Evolutionary conservation across 768 basidiomycete species (phyloP).

Genomic region (Russula sp.): DNA sequence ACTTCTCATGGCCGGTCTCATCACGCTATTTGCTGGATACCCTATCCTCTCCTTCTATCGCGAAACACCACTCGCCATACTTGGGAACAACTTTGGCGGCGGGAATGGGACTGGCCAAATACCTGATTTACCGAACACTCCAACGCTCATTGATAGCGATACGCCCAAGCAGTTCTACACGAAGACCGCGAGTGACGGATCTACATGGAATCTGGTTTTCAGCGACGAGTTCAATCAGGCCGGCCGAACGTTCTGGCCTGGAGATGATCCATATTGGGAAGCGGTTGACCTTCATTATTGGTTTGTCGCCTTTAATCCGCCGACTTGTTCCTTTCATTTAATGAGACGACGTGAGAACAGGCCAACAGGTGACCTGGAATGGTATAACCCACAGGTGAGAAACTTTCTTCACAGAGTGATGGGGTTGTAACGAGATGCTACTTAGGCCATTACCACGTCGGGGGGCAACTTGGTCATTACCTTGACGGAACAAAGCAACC

Average conservation of each 20-base stretch:
- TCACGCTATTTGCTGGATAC: constrained; percentile 84
- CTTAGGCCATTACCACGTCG: constrained; percentile 64
- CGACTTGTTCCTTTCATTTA: neutral
- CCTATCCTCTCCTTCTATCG: constrained; percentile 68
- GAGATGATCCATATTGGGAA: constrained; percentile 84
- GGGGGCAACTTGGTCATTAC: constrained; percentile 81
- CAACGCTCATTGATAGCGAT: constrained; percentile 67
- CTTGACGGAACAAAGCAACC: constrained; percentile 61
- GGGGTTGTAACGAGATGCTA: constrained; percentile 14
- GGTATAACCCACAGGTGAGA: constrained; percentile 73
- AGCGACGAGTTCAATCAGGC: constrained; percentile 81
- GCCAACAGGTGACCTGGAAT: constrained; percentile 76
- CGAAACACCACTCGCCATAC: constrained; percentile 33
- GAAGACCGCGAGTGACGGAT: constrained; percentile 70
- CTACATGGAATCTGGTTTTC: constrained; percentile 79
- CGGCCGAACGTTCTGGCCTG: constrained; percentile 73
- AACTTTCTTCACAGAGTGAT: constrained; percentile 3
- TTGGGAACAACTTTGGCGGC: constrained; percentile 81
- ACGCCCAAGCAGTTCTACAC: constrained; percentile 61
- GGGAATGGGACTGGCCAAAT: constrained; percentile 88
- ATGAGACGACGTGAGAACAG: constrained; percentile 31
- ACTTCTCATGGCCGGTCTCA: constrained; percentile 60
- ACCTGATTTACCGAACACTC: constrained; percentile 66
- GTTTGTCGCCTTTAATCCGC: constrained; percentile 36
- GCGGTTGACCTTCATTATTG: constrained; percentile 86